Evolutionary conservation across 2,329 filamentous ascomycete genomes (phyloP).

Genomic region (Cytospora mali): DNA sequence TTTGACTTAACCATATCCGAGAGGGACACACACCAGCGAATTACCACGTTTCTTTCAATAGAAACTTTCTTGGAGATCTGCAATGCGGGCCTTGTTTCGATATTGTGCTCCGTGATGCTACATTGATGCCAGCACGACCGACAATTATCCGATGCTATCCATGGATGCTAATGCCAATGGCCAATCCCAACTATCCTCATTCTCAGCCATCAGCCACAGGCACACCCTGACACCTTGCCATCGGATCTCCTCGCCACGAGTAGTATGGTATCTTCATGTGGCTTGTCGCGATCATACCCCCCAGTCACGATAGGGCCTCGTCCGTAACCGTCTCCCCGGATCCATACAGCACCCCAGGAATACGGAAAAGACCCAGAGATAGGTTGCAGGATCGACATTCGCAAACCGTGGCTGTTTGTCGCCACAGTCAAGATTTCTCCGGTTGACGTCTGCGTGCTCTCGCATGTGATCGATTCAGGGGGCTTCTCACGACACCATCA

Average conservation of each 20-base stretch:
- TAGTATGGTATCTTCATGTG: not conserved
- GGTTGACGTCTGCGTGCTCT: no score
- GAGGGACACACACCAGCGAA: not conserved
- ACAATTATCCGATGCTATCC: not conserved
- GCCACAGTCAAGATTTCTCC: conserved; percentile 6
- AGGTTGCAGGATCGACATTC: not conserved
- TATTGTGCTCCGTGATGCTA: not conserved
- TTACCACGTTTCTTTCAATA: not conserved
- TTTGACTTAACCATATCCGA: not conserved
- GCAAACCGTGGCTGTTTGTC: conserved; percentile 4
- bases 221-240: not conserved
- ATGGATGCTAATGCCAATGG: no score
- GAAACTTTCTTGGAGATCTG: not conserved
- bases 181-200: no score
- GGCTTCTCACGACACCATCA: not conserved
- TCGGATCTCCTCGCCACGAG: not conserved
- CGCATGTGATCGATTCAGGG: not conserved
- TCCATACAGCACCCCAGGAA: not conserved
- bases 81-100: not conserved
- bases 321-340: not conserved
- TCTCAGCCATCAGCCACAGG: not conserved
- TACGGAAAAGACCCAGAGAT: not conserved
- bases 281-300: not conserved
- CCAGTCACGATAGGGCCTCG: not conserved
- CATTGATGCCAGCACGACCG: not conserved